Evolutionary conservation across 1,139 yeast species (phyloP), one percentile per base, ranked within the genome.

Genomic region (Yamadazyma triangularis): DNA sequence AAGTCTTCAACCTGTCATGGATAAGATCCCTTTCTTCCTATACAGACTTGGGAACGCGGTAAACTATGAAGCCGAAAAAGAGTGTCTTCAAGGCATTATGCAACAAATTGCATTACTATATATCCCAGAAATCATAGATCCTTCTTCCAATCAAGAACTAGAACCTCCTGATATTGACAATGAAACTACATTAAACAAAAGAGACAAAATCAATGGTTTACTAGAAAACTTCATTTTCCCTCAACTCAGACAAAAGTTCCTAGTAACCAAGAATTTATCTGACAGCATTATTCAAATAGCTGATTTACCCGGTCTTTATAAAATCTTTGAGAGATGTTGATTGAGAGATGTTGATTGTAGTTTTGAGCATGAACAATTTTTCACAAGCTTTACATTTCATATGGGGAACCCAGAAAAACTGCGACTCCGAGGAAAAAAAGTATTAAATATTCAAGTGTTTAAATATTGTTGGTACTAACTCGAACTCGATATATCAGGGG

Each of bases 241-340:
- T 0, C 63, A 73, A 12, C 51, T 86, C 11, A 80, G 80, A 43
- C 65, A 65, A 36, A 61, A 79, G 28, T 73, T 88, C 22, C 51
- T 87, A 13, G 95, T 93, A 0, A 75, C 95, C 0, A 61, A 60
- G 13, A 50, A 48, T 4, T 46, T 88, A 20, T 43, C 57, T 2
- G 51, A 65, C 13, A 80, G 77, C 36, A 76, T 88, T 4, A 72
- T 85, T 2, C 95, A 91, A 52, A 77, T 93, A 25, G 97, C 98
- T 0, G 89, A 83, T 50, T 60, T 93, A 25, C 97, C 97, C 1
- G 95, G 95, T 0, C 60, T 93, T 33, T 93, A 93, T 56, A 76
- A 70, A 47, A 95, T 93, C 4, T 91, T 91, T 63, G 99, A 91
- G 58, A 68, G 98, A 49, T 91, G 98, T 51, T 88, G 29, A 34